Evolutionary conservation across 1,284 basidiomycete genomes (phyloP).

Genomic region (Ustilago trichophora): DNA sequence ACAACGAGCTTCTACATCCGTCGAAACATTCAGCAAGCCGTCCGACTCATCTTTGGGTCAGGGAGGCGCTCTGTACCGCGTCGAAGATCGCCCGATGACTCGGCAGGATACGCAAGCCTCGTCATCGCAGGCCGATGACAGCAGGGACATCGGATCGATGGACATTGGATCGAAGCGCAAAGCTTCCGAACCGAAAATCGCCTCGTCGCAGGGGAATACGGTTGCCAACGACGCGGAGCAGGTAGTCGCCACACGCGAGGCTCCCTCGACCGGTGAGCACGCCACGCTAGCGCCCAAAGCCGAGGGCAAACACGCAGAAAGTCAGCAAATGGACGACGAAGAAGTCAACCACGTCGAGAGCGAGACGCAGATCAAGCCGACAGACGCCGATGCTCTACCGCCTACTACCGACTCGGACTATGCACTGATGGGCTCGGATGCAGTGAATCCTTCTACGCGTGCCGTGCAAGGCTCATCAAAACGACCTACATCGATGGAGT

Average conservation of each 20-base stretch:
- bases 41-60: not conserved
- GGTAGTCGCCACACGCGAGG: not conserved
- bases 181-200: not conserved
- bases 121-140: not conserved
- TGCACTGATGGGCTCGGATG: not conserved
- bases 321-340: not conserved
- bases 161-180: too few relatives aligned
- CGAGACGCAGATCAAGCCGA: not conserved
- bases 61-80: not conserved
- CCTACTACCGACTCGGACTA: constrained; percentile 3
- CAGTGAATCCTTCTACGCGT: not conserved
- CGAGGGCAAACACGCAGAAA: not conserved
- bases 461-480: not conserved
- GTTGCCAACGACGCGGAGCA: not conserved
- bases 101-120: not conserved
- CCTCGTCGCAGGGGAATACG: not conserved
- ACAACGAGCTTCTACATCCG: not conserved
- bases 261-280: not conserved
- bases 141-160: not conserved
- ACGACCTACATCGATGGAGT: constrained; percentile 33
- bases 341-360: not conserved
- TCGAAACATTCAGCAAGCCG: not conserved
- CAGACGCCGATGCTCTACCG: not conserved
- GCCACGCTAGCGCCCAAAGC: not conserved
- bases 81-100: not conserved